Conservation (phyloP, 805 yeast species). For the Scheffersomyces spartinae region DNA sequence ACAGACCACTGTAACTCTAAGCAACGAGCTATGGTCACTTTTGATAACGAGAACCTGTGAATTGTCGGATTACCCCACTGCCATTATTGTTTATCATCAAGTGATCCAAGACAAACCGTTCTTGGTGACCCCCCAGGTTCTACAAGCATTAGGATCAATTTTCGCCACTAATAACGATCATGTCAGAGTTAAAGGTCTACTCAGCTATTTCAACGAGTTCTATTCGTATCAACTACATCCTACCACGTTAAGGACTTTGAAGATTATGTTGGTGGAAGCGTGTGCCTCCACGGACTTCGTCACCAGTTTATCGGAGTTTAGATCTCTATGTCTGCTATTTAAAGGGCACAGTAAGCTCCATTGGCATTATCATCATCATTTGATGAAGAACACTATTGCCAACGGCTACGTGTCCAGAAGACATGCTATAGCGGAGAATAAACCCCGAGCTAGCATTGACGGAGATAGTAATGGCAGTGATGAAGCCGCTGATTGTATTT, state of each 20-base stretch:
- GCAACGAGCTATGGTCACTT: slow-evolving; percentile 25
- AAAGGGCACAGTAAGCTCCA: too few species aligned
- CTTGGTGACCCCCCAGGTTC: slow-evolving; percentile 14
- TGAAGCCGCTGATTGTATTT: too few species aligned
- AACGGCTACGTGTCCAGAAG: too few species aligned
- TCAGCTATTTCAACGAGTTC: slow-evolving; percentile 24
- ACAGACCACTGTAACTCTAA: slow-evolving; percentile 7
- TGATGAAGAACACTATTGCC: too few species aligned
- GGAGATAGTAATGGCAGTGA: too few species aligned
- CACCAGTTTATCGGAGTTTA: too few species aligned
- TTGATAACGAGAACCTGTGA: slow-evolving; percentile 14
- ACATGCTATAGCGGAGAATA: too few species aligned
- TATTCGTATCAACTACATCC: slow-evolving; percentile 23
- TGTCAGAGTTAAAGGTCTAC: slow-evolving; percentile 16
- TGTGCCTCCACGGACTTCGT: too few species aligned
- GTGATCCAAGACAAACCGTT: slow-evolving; percentile 20
- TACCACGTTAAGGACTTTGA: slow-evolving; percentile 15
- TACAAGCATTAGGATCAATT: slow-evolving; percentile 16
- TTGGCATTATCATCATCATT: too few species aligned
- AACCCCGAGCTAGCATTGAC: too few species aligned
- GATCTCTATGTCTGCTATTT: too few species aligned
- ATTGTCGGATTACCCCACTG: slow-evolving; percentile 15
- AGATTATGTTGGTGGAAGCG: slow-evolving; percentile 20
- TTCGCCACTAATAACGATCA: slow-evolving; percentile 16
- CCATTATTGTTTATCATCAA: slow-evolving; percentile 23